These are phyloP conservation scores for Fragaria vesca DNA, from an alignment of 306 rosid genomes.

Conservation along the genomic window DNA sequence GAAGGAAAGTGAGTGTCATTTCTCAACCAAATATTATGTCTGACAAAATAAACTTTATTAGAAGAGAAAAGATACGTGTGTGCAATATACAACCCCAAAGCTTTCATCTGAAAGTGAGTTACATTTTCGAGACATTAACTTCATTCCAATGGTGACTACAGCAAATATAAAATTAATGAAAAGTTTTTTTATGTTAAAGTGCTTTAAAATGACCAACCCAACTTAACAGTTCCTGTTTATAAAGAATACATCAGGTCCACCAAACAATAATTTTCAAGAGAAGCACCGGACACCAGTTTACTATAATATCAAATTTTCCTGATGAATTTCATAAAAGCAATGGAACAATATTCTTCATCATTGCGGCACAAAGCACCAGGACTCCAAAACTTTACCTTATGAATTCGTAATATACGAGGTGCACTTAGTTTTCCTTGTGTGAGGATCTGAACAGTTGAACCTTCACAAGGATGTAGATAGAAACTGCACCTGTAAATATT, in stretches of 20 bases:
- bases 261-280: background rate
- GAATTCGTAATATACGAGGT: slow-evolving; percentile 93
- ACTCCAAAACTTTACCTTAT: slow-evolving; percentile 61
- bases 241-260: background rate
- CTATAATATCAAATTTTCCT: background rate
- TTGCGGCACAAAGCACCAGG: slow-evolving; percentile 16
- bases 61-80: background rate
- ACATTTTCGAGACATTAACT: background rate
- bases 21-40: background rate
- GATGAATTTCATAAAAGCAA: background rate
- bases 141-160: background rate
- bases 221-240: background rate
- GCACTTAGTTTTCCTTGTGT: slow-evolving; percentile 98
- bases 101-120: background rate
- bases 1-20: background rate
- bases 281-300: background rate
- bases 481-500: slow-evolving; percentile 78
- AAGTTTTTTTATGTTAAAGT: background rate
- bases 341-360: background rate
- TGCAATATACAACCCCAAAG: background rate
- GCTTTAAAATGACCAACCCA: background rate
- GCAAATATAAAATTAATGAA: background rate
- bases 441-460: slow-evolving; percentile 79
- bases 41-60: background rate
- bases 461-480: slow-evolving; percentile 94